Percentiles rank a stretch among this genome's conserved stretches.
phyloP scores from a whole-genome alignment of 805 yeast species.

The Candida quercuum region DNA sequence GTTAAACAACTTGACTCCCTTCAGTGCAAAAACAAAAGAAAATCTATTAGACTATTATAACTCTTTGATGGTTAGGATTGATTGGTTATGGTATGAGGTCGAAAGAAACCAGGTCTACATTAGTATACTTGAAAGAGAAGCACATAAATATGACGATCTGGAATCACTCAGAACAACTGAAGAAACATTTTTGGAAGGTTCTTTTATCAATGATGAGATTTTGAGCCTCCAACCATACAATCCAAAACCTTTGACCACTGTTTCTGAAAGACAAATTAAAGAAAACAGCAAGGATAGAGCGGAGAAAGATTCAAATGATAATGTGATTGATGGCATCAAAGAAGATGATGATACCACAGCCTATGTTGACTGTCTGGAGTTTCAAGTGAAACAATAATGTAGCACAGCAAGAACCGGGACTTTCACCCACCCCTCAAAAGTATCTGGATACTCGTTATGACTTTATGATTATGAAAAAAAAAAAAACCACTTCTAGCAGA shows the following conservation, averaged over 20 bases:
- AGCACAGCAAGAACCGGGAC: too few species aligned
- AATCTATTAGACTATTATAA: constrained; percentile 38
- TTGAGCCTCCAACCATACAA: neutral
- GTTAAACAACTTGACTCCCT: constrained; percentile 46
- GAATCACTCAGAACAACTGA: constrained; percentile 6
- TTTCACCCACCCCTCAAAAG: too few species aligned
- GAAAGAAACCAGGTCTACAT: constrained; percentile 38
- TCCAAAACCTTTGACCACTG: neutral
- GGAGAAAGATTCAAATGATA: neutral
- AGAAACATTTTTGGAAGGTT: constrained; percentile 20
- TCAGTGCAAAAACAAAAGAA: constrained; percentile 48
- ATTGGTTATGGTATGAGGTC: constrained; percentile 52
- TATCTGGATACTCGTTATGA: too few species aligned
- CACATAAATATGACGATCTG: neutral
- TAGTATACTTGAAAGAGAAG: constrained; percentile 26
- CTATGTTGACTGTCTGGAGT: constrained; percentile 7
- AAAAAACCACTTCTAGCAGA: too few species aligned
- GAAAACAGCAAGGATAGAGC: too few species aligned
- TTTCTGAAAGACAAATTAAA: too few species aligned
- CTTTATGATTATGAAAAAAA: neutral
- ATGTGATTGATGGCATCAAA: constrained; percentile 2
- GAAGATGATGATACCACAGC: constrained; percentile 3
- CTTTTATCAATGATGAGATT: constrained; percentile 18
- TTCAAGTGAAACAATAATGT: neutral
- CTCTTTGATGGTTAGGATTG: constrained; percentile 44